Conservation (phyloP, 1,284 basidiomycete species). For the Puccinia coronata region DNA sequence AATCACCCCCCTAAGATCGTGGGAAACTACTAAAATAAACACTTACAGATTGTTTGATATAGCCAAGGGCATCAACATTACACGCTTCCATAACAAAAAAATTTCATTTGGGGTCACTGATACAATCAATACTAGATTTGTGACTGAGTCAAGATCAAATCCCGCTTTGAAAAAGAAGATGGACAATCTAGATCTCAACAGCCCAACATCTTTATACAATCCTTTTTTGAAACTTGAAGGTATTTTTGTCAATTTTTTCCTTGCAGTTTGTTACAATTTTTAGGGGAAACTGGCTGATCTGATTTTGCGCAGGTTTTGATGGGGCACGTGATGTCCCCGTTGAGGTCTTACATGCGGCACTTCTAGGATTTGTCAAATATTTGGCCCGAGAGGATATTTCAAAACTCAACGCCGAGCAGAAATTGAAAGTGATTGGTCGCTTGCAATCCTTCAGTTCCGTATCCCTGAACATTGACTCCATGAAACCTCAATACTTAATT, state of each 20-base stretch:
- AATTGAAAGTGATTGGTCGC: neutral
- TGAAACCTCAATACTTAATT: constrained; percentile 54
- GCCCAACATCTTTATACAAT: constrained; percentile 55
- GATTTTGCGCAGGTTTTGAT: constrained; percentile 61
- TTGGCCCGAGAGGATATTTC: neutral
- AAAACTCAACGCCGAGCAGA: neutral
- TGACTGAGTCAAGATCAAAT: constrained; percentile 50
- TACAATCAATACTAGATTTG: neutral
- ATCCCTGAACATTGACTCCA: constrained; percentile 12
- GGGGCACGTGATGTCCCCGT: constrained; percentile 58
- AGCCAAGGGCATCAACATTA: neutral
- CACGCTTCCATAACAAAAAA: neutral
- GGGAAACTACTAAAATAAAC: neutral
- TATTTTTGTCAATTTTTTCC: too few relatives aligned
- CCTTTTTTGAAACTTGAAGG: constrained; percentile 56
- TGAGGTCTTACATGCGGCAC: constrained; percentile 56
- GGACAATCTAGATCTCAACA: constrained; percentile 54
- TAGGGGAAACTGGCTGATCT: too few relatives aligned
- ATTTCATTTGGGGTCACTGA: neutral
- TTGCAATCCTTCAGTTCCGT: neutral
- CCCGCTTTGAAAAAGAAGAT: constrained; percentile 51
- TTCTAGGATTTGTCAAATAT: constrained; percentile 49
- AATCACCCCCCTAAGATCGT: neutral
- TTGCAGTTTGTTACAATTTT: too few relatives aligned
- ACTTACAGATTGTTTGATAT: neutral